Percentiles rank a stretch among this genome's conserved stretches.
Conservation (phyloP, 139 green algal genomes). For the Chlorella sp. region DNA sequence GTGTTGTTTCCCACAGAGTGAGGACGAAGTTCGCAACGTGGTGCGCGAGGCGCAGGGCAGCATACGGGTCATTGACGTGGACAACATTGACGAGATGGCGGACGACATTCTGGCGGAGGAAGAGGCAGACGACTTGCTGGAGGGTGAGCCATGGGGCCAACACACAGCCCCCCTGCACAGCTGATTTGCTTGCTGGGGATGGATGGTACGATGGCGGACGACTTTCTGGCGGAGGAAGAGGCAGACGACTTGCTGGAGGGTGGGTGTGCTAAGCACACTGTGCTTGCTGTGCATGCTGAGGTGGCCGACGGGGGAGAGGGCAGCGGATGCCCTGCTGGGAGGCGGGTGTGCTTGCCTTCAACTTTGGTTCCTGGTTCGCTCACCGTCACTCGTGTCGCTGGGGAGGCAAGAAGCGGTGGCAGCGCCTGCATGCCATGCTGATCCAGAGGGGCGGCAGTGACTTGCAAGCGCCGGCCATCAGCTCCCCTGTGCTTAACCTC, state of each 20-base stretch:
- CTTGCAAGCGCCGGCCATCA: no score
- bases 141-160: constrained; percentile 36
- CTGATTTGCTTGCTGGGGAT: no score
- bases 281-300: no score
- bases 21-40: constrained; percentile 16
- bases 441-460: no score
- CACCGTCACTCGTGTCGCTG: not conserved
- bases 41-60: constrained; percentile 27
- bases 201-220: constrained; percentile 52
- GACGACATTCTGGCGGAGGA: constrained; percentile 54
- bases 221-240: constrained; percentile 52
- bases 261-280: constrained; percentile 6
- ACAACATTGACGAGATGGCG: constrained; percentile 49
- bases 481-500: no score
- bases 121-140: constrained; percentile 48
- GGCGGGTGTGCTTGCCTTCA: no score
- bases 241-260: constrained; percentile 51
- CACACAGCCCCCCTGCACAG: no score
- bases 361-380: no score
- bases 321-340: no score
- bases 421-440: no score
- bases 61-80: constrained; percentile 4
- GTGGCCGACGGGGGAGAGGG: constrained; percentile 52
- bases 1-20: not conserved
- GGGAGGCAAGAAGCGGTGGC: no score